These are phyloP conservation scores for Rosa lucieae DNA, from an alignment of 306 rosid genomes.

Conservation along the genomic window DNA sequence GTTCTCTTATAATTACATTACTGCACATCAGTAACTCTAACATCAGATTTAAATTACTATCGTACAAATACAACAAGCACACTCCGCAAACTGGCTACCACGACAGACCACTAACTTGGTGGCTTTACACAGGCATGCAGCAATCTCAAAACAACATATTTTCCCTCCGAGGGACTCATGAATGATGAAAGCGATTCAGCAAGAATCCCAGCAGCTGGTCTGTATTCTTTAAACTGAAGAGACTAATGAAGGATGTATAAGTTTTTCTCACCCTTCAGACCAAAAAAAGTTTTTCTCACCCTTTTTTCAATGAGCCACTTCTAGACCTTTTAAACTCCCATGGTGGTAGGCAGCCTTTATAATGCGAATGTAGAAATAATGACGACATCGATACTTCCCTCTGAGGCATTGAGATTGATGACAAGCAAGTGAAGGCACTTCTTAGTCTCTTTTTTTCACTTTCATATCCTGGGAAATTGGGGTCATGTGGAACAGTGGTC, in stretches of 20 bases:
- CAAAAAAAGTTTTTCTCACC: conserved; percentile 31
- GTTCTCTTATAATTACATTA: conserved; percentile 24
- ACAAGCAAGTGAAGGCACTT: conserved; percentile 67
- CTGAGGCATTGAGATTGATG: conserved; percentile 76
- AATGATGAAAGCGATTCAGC: conserved; percentile 15
- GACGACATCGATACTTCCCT: conserved; percentile 86
- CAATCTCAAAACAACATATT: conserved; percentile 38
- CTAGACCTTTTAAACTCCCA: conserved; percentile 73
- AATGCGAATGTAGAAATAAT: conserved; percentile 81
- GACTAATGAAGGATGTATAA: background rate
- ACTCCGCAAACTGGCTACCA: conserved; percentile 23
- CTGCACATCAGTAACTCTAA: conserved; percentile 35
- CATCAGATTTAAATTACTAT: conserved; percentile 29
- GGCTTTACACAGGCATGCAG: conserved; percentile 11
- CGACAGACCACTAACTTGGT: conserved; percentile 1
- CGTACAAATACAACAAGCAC: conserved; percentile 30
- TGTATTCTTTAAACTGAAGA: background rate
- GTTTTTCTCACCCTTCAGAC: conserved; percentile 40
- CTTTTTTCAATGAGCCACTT: conserved; percentile 58
- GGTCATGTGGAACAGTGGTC: conserved; percentile 53
- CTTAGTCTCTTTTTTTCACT: conserved; percentile 69
- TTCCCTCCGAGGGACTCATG: conserved; percentile 12
- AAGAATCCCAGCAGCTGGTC: conserved; percentile 4
- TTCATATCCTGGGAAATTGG: conserved; percentile 50
- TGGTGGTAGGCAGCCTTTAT: conserved; percentile 87